Evolutionary conservation across 2,329 filamentous ascomycete genomes (phyloP), one percentile per base, ranked within the genome.

Genomic region (Arthrinium phaeospermum): DNA sequence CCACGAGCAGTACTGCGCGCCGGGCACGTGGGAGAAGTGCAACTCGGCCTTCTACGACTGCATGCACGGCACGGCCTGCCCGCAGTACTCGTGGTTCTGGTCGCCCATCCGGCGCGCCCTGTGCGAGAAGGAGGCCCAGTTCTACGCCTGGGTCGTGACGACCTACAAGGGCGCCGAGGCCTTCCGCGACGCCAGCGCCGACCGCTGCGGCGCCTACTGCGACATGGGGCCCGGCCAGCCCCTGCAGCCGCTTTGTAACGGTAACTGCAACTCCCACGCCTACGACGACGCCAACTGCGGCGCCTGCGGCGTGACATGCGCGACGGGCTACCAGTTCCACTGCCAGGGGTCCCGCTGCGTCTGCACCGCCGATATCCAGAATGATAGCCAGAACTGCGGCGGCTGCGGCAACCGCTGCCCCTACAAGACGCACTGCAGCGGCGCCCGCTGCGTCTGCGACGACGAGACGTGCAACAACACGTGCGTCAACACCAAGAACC

Each of bases 351-450:
- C 7, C 7, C 46, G 10, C 19, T 49, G 46, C 46, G 46, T 61
- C 24, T 61, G 24, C 19, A 73, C 71, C n/a, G 67, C 67, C 12
- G 73, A 68, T 24, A 46, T 14, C 24, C 4, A 8, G 19, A 30
- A 51, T 57, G 72, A 74, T 27, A 44, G 71, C 34, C 22, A 24
- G 67, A 74, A 72, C 68, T 75, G 74, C 69, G 74, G 74, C 34
- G 72, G 70, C 10, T 75, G 74, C 41, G 73, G 68, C 3, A 68
- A 69, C 13, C 46, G 47, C 68, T 75, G 72, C 44, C 69, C 69
- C 34, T 53, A 49, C 46, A 71, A 73, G 44, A 71, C 72, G 19
- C 22, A 68, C n/a, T 74, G 74, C 67, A 14, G 16, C 53, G 53
- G 53, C 53, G 53, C 12, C 44, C 53, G 16, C 12, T 73, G 74